Evolutionary conservation across 495 filamentous ascomycete genomes (phyloP), one percentile per base, ranked within the genome.

Genomic region (Penicillium coffeae): DNA sequence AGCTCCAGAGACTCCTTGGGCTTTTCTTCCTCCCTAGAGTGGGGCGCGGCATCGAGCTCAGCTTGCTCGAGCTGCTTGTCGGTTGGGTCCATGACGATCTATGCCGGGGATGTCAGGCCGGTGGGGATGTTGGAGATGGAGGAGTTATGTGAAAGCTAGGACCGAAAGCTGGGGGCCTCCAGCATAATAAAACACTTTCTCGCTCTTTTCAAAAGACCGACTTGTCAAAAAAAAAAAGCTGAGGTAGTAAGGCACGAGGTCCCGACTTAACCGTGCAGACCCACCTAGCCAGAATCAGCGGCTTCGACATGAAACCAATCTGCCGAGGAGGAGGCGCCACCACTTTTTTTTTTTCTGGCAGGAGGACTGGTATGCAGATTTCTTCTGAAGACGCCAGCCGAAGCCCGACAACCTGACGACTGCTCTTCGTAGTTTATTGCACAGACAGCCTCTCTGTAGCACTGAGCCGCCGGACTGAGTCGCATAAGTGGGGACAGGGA

Each of bases 261-360:
- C 48, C 52, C 55, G 55, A 51, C 42, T 48, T 58, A 58, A 58
- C 55, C 55, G 55, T 58, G 6, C 50, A 32, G 55, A 54, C 50
- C 50, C 55, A 58, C 55, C 42, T 5, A 30, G 25, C 42, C 19
- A 34, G 21, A 50, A 18, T 16, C 18, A 47, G 40, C 55, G 50
- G 55, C 55, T 54, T 33, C 49, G 20, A 45, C 36, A 45, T 36
- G 30, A 8, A 21, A 44, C 54, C 50, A 49, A 52, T 7, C 12
- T 9, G 19, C 18, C 8, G 36, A 43, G n/a, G 4, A 34, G 30
- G 27, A 25, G 22, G 21, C 12, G 15, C 27, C 14, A 21, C 32
- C 8, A n/a, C 19, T 6, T 27, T 42, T 1, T 42, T 42, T 42
- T 12, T 30, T 10, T 10, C 10, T 30, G 25, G 10, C 25, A 30